Conservation (phyloP, 129 eudicot species). For the Oenanthe sinensis region DNA sequence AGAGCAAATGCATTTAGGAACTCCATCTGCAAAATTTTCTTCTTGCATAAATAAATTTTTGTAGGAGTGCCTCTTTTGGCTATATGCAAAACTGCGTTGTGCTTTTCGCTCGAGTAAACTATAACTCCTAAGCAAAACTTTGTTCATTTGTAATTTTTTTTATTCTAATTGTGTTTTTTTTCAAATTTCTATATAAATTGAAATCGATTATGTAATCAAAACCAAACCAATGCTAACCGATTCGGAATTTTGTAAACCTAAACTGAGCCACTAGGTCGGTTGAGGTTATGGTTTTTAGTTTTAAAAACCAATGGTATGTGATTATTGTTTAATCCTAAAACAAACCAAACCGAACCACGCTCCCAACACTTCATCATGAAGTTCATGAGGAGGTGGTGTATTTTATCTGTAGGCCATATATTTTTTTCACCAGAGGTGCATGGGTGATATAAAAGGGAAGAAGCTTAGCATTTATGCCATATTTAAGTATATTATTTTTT, state of each 20-base stretch:
- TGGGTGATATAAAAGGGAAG: background rate
- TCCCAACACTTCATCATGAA: background rate
- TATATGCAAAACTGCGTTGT: no score
- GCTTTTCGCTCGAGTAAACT: no score
- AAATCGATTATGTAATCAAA: no score
- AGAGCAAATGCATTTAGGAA: background rate
- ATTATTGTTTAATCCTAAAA: background rate
- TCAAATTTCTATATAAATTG: no score
- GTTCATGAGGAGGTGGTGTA: background rate
- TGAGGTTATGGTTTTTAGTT: background rate
- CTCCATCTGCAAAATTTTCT: background rate
- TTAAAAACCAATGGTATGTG: background rate
- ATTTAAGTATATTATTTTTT: no score
- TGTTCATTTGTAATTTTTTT: no score
- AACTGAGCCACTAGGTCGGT: background rate
- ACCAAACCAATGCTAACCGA: background rate
- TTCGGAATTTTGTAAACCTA: no score
- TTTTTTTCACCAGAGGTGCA: background rate
- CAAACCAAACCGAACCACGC: background rate
- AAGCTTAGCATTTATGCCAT: background rate
- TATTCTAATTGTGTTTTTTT: no score
- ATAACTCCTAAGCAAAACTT: no score
- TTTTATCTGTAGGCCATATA: background rate
- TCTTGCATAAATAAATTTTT: background rate
- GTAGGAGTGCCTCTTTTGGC: no score